phyloP scores from a whole-genome alignment of 306 rosid species.

The Trifolium repens region DNA sequence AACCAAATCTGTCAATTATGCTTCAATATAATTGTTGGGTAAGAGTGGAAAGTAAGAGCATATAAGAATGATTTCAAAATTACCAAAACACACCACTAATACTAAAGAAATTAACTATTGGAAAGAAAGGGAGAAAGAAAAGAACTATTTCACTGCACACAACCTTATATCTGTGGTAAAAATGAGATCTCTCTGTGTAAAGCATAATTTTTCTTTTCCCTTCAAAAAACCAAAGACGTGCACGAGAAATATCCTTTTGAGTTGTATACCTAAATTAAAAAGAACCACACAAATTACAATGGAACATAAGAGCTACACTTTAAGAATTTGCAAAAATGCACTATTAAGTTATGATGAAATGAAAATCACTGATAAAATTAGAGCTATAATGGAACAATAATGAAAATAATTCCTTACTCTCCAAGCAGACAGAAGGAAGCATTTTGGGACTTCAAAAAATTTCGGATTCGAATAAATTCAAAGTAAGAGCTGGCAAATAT shows the following conservation, averaged over 20 bases:
- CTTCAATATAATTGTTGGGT: background rate
- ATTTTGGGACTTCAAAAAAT: slow-evolving; percentile 79
- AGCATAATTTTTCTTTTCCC: slow-evolving; percentile 79
- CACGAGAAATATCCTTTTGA: slow-evolving; percentile 83
- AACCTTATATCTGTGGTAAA: slow-evolving; percentile 93
- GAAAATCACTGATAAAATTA: slow-evolving; percentile 18
- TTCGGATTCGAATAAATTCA: slow-evolving; percentile 77
- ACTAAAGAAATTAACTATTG: slow-evolving; percentile 11
- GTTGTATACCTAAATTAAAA: slow-evolving; percentile 69
- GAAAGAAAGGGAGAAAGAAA: background rate
- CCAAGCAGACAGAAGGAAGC: slow-evolving; percentile 92
- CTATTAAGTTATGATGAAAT: background rate
- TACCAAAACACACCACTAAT: background rate
- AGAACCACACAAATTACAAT: slow-evolving; percentile 26
- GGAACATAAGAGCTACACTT: slow-evolving; percentile 22
- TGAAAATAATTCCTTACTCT: slow-evolving; percentile 68
- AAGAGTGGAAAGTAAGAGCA: background rate
- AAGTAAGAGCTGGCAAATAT: slow-evolving; percentile 82
- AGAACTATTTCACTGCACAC: slow-evolving; percentile 15
- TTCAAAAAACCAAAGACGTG: slow-evolving; percentile 82
- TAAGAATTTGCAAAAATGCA: background rate
- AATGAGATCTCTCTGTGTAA: slow-evolving; percentile 93
- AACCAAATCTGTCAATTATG: slow-evolving; percentile 27
- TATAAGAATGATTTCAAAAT: slow-evolving; percentile 20
- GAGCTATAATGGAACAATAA: slow-evolving; percentile 8